A percentile compares a stretch with the other conserved stretches of the same genome.
Evolutionary conservation across 208 protist species (phyloP).

Genomic region (Acanthamoeba lenticulata): DNA sequence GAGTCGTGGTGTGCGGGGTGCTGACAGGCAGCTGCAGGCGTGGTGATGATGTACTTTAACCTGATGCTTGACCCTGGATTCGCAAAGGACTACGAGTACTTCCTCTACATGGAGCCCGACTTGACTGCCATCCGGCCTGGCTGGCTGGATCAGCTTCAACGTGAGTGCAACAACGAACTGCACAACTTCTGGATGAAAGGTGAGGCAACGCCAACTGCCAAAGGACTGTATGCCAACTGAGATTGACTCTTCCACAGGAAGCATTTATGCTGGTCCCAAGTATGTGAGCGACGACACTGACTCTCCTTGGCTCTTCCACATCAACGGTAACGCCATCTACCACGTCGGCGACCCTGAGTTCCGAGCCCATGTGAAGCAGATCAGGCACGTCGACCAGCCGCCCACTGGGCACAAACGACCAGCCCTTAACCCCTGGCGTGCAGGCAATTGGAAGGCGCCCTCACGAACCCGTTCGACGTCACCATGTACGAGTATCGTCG

Average conservation of each 20-base stretch:
- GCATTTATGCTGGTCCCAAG: background rate
- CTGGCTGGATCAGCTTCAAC: background rate
- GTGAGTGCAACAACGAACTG: background rate
- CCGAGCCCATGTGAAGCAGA: background rate
- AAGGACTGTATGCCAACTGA: too few species aligned
- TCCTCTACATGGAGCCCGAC: conserved; percentile 22
- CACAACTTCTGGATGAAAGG: conserved; percentile 41
- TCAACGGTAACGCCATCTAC: conserved; percentile 37
- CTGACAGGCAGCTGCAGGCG: background rate
- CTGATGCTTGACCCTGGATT: background rate
- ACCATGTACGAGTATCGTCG: conserved; percentile 20
- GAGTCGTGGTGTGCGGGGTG: too few species aligned
- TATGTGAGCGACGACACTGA: background rate
- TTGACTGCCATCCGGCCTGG: background rate
- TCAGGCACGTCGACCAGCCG: background rate
- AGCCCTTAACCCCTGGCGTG: background rate
- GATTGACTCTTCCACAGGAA: too few species aligned
- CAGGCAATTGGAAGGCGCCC: background rate
- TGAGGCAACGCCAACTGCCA: background rate
- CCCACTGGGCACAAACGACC: background rate
- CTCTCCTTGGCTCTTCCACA: background rate
- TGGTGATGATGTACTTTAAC: background rate
- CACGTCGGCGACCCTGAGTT: conserved; percentile 19
- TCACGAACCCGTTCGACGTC: conserved; percentile 44
- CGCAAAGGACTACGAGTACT: background rate